Conservation (phyloP, 2,329 filamentous ascomycete genomes). For the Colletotrichum cereale region DNA sequence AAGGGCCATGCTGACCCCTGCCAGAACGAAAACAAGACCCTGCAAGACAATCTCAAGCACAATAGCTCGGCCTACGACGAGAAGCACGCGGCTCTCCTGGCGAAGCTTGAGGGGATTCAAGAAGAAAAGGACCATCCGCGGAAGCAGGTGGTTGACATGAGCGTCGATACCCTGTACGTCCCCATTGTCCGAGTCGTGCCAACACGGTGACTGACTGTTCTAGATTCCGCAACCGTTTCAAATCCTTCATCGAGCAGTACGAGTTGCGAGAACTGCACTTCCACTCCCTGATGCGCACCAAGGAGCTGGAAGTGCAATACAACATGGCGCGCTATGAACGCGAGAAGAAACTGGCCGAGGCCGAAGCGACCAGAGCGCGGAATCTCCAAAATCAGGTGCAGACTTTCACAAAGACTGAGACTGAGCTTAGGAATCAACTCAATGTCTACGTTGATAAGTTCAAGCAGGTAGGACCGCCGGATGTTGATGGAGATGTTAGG, state of each 20-base stretch:
- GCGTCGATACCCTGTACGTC: conserved; percentile 70
- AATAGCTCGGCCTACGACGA: conserved; percentile 88
- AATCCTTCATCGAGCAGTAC: conserved; percentile 96
- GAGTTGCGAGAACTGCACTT: conserved; percentile 96
- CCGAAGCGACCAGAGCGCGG: conserved; percentile 82
- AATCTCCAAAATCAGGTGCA: conserved; percentile 92
- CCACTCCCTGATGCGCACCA: conserved; percentile 89
- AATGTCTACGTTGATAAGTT: conserved; percentile 99
- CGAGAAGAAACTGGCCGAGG: conserved; percentile 88
- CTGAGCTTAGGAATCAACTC: conserved; percentile 91
- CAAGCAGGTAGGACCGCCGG: conserved; percentile 82
- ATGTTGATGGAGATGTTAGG: conserved; percentile 2
- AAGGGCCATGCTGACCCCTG: conserved; percentile 25
- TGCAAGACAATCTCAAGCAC: conserved; percentile 87
- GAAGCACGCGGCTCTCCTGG: conserved; percentile 82
- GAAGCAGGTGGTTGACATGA: conserved; percentile 84
- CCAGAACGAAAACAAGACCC: conserved; percentile 91
- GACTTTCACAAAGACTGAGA: conserved; percentile 95
- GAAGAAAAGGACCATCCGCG: conserved; percentile 87
- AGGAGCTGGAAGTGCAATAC: conserved; percentile 95
- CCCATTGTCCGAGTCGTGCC: too few relatives aligned
- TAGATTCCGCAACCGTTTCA: conserved; percentile 88
- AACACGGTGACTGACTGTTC: conserved; percentile 51
- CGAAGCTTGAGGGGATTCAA: conserved; percentile 89
- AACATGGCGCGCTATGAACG: conserved; percentile 90